These are phyloP conservation scores for Pichia sp. DNA, from an alignment of 1,139 yeast species.

Conservation along the genomic window DNA sequence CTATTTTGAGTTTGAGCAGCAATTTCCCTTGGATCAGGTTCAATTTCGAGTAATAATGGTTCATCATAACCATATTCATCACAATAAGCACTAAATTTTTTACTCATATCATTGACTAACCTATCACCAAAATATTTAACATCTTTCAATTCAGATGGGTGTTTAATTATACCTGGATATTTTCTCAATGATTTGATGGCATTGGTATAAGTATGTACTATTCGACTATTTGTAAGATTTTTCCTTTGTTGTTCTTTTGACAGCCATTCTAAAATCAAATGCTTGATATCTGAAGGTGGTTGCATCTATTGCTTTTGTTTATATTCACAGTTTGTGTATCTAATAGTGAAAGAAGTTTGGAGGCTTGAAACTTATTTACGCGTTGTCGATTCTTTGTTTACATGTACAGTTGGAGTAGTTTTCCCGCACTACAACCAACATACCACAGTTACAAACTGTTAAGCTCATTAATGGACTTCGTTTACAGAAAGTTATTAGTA, in stretches of 20 bases:
- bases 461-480: no score
- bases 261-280: constrained; percentile 45
- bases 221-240: constrained; percentile 35
- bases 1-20: constrained; percentile 17
- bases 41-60: constrained; percentile 29
- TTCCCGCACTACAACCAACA: no score
- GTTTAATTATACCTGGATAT: constrained; percentile 37
- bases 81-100: constrained; percentile 41
- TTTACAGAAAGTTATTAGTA: not conserved
- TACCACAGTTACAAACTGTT: no score
- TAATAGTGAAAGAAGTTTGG: no score
- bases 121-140: constrained; percentile 59
- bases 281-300: constrained; percentile 32
- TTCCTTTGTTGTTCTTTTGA: constrained; percentile 41
- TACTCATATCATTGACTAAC: constrained; percentile 41
- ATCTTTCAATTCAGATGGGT: constrained; percentile 44
- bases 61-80: constrained; percentile 32
- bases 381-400: no score
- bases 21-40: not conserved
- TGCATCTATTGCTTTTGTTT: constrained; percentile 19
- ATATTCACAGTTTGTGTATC: no score
- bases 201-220: constrained; percentile 39
- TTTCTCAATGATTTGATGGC: constrained; percentile 43
- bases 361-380: no score
- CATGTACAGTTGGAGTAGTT: no score